A percentile compares a stretch with the other conserved stretches of the same genome.
phyloP scores from a whole-genome alignment of 23 red algal species.

The Cyanidioschyzon merolae region DNA sequence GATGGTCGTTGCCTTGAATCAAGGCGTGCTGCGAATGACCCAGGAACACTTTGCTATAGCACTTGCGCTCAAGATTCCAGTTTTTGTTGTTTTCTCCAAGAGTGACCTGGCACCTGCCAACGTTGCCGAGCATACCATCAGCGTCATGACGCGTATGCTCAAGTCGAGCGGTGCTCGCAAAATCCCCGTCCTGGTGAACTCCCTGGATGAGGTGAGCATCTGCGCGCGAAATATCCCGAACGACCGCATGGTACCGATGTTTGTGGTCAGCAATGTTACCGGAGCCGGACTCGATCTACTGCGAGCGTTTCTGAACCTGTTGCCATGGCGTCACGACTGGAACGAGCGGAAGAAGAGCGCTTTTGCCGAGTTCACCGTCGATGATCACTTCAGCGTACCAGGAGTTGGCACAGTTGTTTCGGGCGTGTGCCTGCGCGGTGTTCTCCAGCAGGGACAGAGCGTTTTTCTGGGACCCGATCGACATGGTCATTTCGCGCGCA shows the following conservation, averaged over 20 bases:
- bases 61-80: conserved; percentile 82
- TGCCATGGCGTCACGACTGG: conserved; percentile 78
- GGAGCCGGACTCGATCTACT: conserved; percentile 78
- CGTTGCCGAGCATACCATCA: conserved; percentile 63
- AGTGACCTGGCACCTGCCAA: conserved; percentile 70
- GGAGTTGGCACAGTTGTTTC: conserved; percentile 97
- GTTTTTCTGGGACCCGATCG: conserved; percentile 85
- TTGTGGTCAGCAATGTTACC: conserved; percentile 79
- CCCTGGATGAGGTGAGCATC: conserved; percentile 55
- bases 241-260: conserved; percentile 94
- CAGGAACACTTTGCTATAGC: conserved; percentile 92
- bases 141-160: conserved; percentile 58
- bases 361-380: conserved; percentile 81
- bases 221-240: conserved; percentile 85
- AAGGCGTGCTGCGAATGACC: conserved; percentile 92
- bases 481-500: conserved; percentile 56
- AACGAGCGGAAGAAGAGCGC: conserved; percentile 34
- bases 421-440: conserved; percentile 51
- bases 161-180: conserved; percentile 91
- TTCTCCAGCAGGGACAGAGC: conserved; percentile 43
- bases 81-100: conserved; percentile 86
- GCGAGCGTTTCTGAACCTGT: conserved; percentile 74
- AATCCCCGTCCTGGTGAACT: conserved; percentile 77
- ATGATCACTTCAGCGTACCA: conserved; percentile 78
- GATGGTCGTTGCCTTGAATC: conserved; percentile 87